These are phyloP conservation scores for Inga leiocalycina DNA, from an alignment of 306 rosid species.

Conservation along the genomic window DNA sequence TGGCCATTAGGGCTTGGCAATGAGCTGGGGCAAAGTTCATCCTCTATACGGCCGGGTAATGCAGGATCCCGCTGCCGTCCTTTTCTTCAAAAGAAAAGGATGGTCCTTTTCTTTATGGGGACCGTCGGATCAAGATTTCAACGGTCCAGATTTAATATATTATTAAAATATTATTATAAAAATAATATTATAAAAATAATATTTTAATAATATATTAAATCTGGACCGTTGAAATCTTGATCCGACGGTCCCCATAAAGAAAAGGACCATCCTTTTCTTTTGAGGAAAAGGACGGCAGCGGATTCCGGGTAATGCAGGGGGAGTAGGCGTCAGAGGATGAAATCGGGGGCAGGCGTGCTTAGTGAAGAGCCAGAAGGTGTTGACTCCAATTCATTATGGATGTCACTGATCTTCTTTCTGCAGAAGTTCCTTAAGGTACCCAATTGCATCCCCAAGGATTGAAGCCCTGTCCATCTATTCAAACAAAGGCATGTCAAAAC, in stretches of 20 bases:
- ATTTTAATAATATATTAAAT: too few species aligned
- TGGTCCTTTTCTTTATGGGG: too few species aligned
- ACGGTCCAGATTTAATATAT: too few species aligned
- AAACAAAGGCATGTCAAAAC: background rate
- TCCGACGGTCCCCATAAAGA: too few species aligned
- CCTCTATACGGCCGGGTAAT: conserved; percentile 54
- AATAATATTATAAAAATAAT: too few species aligned
- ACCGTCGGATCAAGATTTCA: too few species aligned
- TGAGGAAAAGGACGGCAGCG: too few species aligned
- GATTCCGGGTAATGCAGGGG: conserved; percentile 63
- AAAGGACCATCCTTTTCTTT: too few species aligned
- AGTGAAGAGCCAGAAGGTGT: conserved; percentile 65
- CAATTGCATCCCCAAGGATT: conserved; percentile 95
- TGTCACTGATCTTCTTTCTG: conserved; percentile 74
- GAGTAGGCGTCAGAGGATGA: conserved; percentile 86
- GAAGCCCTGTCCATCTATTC: conserved; percentile 98
- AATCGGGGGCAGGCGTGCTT: conserved; percentile 58
- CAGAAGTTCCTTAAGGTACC: conserved; percentile 87
- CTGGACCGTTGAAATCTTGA: too few species aligned
- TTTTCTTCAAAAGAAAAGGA: too few species aligned
- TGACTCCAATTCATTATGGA: conserved; percentile 83
- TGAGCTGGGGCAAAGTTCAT: conserved; percentile 81
- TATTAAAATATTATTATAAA: too few species aligned
- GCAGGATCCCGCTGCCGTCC: too few species aligned
- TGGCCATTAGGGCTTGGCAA: conserved; percentile 79